Evolutionary conservation across 805 yeast genomes (phyloP), one percentile per base, ranked within the genome.

Genomic region (Saturnispora dispora): DNA sequence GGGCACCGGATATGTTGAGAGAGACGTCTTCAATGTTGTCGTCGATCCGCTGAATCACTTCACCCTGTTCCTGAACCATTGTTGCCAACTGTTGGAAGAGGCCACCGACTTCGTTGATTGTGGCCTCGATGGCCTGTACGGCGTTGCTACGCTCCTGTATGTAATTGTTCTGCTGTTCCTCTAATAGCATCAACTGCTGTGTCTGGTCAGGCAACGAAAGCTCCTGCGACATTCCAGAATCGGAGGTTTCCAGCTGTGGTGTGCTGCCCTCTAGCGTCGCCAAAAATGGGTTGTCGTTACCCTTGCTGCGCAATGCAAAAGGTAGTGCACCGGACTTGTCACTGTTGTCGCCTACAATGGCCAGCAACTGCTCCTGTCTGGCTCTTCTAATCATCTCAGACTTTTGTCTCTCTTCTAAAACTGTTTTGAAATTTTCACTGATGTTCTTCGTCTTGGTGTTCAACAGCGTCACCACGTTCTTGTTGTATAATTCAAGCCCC

Each of bases 31-130:
- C 96, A 6, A 95, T 95, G 63, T 93, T 90, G 51, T 82, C 87
- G 68, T 93, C 99, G 56, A 93, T 93, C 63, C 98, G 75, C 67
- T 91, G 98, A 52, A 93, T 91, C 15, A 85, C 86, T 60, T 93
- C 99, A 40, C 98, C 91, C 69, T 93, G 99, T 66, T 93, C 98
- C 55, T 87, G 89, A 7, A 93, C 97, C 98, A 93, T 91, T 1
- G 95, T 85, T 5, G 98, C 96, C 60, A 93, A 74, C 68, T 93
- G 99, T 60, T 87, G 91, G 71, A 93, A 93, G 54, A 93, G 74
- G 47, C 86, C 85, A 42, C 99, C 99, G 46, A 93, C 96, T 67
- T 93, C 98, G 62, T 91, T 91, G 55, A 93, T 93, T 0, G 99
- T 93, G n/a, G 88, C 78, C 65, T 93, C 99, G 47, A 93, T 93